These are phyloP conservation scores for Entomortierella parvispora DNA, from an alignment of 192 early-diverging fungal species.

Conservation along the genomic window DNA sequence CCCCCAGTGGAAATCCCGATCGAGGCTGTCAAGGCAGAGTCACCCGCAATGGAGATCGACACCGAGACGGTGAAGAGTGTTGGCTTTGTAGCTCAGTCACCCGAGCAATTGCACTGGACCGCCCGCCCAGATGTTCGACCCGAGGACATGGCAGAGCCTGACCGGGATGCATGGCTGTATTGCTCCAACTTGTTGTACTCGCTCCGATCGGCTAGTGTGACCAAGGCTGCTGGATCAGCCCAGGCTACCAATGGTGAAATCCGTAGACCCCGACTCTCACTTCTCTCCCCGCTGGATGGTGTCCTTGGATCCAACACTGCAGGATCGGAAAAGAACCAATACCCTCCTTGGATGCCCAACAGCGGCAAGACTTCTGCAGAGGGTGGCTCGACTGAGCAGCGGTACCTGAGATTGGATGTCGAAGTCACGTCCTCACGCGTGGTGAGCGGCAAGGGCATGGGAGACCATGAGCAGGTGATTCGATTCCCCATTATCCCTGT, in stretches of 20 bases:
- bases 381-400: too few relatives aligned
- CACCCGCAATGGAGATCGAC: not conserved
- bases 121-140: constrained; percentile 6
- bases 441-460: constrained; percentile 51
- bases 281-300: constrained; percentile 43
- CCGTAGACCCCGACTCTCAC: constrained; percentile 46
- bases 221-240: constrained; percentile 31
- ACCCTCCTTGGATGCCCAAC: constrained; percentile 52
- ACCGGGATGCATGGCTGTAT: constrained; percentile 39
- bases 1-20: not conserved
- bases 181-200: constrained; percentile 42
- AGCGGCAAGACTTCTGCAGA: constrained; percentile 28
- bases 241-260: constrained; percentile 43
- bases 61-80: constrained; percentile 42
- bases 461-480: constrained; percentile 41
- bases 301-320: constrained; percentile 19
- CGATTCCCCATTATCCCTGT: constrained; percentile 43
- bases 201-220: constrained; percentile 37
- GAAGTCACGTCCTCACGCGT: constrained; percentile 73
- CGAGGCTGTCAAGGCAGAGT: not conserved
- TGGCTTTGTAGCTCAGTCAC: constrained; percentile 45
- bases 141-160: constrained; percentile 28
- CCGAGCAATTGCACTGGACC: constrained; percentile 8
- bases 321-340: constrained; percentile 11
- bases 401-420: constrained; percentile 77